Base-by-base conservation (phyloP, 306 rosid genomes). In the Cyclanthera cordifolia region DNA sequence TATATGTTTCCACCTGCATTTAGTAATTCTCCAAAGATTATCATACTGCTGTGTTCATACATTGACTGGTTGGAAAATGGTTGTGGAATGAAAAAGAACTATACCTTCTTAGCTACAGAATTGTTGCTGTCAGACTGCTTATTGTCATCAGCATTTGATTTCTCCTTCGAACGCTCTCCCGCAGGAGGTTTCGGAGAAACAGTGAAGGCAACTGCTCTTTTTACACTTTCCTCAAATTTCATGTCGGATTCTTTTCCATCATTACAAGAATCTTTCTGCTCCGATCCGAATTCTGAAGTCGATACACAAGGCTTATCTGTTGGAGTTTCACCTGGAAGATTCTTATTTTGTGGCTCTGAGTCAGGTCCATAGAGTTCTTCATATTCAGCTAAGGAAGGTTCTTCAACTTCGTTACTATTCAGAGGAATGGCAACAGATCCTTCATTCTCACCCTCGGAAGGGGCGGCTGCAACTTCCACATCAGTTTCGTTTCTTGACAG, bases 301-400 rank as follows among this genome's bases (percentile, higher is more conserved):
- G 27, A 70, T 25, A 79, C 69, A 74, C 67, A 86, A 67, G 3
- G 43, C 20, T 27, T 54, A 59, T 80, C 73, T 77, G 14, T 72
- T 28, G 67, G 74, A 19, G 82, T 84, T 64, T 53, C 74, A 47
- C 68, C 81, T 2, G 88, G 87, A 72, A 87, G 70, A 52, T 63
- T 69, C 67, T 61, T 70, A 17, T 75, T 34, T 4, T 74, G 77
- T 5, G 83, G 85, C 75, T 93, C 95, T 78, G 76, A 85, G 63
- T 93, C 97, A 1, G 97, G 95, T 60, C 96, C 96, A 39, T 88
- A 90, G 75, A 93, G 81, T 65, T 90, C 99, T 74, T 88, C 95
- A 73, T 84, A 82, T 77, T 93, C 97, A 28, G 88, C 88, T 59
- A 79, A 86, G 41, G 80, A 80, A 68, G 84, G 90, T 76, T 87